Base-by-base conservation (phyloP, 2,329 filamentous ascomycete species). In the Myriosclerotinia scirpicola region DNA sequence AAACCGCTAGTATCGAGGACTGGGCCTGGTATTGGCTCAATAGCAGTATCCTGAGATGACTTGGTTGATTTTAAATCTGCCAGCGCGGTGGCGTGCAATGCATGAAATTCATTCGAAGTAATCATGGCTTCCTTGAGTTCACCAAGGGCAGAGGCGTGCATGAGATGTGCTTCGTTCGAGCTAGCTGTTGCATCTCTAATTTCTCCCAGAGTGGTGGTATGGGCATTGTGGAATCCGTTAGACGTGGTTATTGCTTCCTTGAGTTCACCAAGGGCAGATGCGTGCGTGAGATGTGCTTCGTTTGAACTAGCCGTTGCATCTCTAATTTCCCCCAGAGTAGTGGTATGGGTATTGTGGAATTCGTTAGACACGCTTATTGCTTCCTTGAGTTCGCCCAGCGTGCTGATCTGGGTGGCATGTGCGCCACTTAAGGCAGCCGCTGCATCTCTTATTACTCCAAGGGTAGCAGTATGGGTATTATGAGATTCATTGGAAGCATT, bases 371-470 rank as follows among this genome's bases (percentile, higher is more conserved):
- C 50, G 20, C 55, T 11, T 7, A 69, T 30, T 20, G 62, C 68
- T n/a, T 60, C 62, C 26, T 73, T 71, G 0, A 74, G 44, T 2
- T 66, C 64, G 17, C 64, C 44, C 34, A 73, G 22, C 66, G 65
- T 74, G 71, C 2, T 14, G 9, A 50, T 14, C 4, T 50, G 46
- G n/a, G 69, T 56, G 11, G 63, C 54, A 68, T 73, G 72, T 17
- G 68, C 61, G 9, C 38, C 20, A 50, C 56, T 68, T 5, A 67
- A 68, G 5, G 36, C 60, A 30, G 58, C 40, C 4, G 65, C 66
- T 17, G 65, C 61, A 53, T 72, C 69, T 50, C 69, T 71, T 56
- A 73, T 69, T 22, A 71, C 69, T 15, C 44, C 55, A 12, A 75
- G 62, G 2, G 64, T 61, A 2, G 34, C 56, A 7, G 65, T 64